Conservation (phyloP, 331 rosid species). For the Cydonia oblonga region DNA sequence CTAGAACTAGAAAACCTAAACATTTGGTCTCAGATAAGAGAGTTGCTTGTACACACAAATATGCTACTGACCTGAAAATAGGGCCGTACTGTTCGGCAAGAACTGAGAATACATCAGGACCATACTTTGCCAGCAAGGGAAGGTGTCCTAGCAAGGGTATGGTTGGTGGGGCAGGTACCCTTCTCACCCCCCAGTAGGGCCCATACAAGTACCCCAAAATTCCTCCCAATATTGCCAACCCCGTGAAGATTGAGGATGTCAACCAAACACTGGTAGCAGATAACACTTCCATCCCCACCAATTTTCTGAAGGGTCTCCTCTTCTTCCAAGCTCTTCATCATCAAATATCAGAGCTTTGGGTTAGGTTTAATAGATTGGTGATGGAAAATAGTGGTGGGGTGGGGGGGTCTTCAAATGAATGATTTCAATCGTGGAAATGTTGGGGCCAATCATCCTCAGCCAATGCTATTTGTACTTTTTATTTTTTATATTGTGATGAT, state of each 20-base stretch:
- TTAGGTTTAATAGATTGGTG: background rate
- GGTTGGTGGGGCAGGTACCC: conserved; percentile 80
- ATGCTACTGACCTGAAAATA: conserved; percentile 58
- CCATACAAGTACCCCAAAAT: conserved; percentile 39
- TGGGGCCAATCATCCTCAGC: too few species aligned
- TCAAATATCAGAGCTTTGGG: background rate
- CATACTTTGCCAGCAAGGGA: conserved; percentile 71
- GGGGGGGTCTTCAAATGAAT: too few species aligned
- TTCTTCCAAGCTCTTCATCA: background rate
- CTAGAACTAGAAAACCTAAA: background rate
- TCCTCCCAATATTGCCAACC: conserved; percentile 35
- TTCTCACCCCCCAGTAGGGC: conserved; percentile 79
- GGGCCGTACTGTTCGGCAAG: conserved; percentile 88
- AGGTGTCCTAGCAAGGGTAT: conserved; percentile 79
- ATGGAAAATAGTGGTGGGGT: background rate
- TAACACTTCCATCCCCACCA: conserved; percentile 10
- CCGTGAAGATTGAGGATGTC: conserved; percentile 29
- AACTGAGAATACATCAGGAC: conserved; percentile 79
- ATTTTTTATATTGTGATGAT: too few species aligned
- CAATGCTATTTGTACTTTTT: too few species aligned
- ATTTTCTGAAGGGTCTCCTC: background rate
- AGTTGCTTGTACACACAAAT: background rate
- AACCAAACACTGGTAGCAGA: conserved; percentile 2
- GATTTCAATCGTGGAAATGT: too few species aligned
- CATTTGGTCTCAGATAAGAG: background rate